Base-by-base conservation (phyloP, 768 basidiomycete genomes). In the Floccularia luteovirens region DNA sequence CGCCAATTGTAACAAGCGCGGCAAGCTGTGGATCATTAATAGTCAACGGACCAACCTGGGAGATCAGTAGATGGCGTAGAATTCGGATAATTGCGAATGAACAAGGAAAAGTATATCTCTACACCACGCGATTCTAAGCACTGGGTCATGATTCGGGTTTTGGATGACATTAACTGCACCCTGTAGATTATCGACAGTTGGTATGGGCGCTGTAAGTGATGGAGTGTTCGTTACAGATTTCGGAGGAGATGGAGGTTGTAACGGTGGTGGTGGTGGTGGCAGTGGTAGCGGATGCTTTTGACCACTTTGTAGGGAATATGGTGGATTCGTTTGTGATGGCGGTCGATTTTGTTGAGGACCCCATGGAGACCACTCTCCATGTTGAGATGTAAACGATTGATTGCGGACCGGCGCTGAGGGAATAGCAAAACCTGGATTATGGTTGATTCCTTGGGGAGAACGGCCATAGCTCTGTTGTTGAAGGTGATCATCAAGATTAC, bases 21-120 rank as follows among this genome's bases (percentile, higher is more conserved):
- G 69, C 56, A 12, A 93, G 71, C 3, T 68, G 66, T 0, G 75
- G 70, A 49, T 91, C 79, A 10, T 66, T 52, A 45, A 85, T 74
- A 24, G 66, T 56, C 13, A 69, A 62, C 0, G 81, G 76, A 0
- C 77, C 82, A 1, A 72, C 49, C 0, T 67, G 60, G 1, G n/a
- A 67, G 59, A 31, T 77, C 77, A 0, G 67, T 58, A 38, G 62
- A 57, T 3, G 69, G 50, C 0, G 62, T 54, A 4, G 54, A 35
- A 17, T 48, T 42, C 24, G 57, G 44, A 36, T 68, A 63, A 1
- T 69, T 61, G 39, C 77, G 73, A 38, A n/a, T 93, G 85, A 40
- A 88, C 77, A 43, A 93, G 77, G 50, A 79, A 75, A 42, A 92
- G 58, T 41, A 93, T 85, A 46, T 94, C 90, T 36, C 87, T 70